A percentile compares a stretch with the other conserved stretches of the same genome.
These are phyloP conservation scores for Astraeus odoratus DNA, from an alignment of 768 basidiomycete genomes.

Conservation along the genomic window DNA sequence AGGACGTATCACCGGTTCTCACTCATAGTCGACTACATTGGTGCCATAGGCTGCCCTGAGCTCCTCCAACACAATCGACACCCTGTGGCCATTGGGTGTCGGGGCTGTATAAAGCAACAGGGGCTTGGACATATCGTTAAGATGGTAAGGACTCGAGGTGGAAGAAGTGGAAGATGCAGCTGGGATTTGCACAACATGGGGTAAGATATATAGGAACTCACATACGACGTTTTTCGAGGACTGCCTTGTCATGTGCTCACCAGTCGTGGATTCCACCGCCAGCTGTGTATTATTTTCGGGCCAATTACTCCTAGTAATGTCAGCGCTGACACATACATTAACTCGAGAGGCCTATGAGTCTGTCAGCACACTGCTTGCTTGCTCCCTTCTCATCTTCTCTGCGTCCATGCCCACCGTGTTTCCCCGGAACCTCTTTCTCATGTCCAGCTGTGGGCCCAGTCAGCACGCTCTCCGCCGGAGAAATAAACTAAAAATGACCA, in stretches of 20 bases:
- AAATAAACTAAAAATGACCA: constrained; percentile 18
- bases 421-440: constrained; percentile 78
- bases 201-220: too few relatives aligned
- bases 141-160: not conserved
- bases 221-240: not conserved
- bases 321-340: too few relatives aligned
- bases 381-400: constrained; percentile 7
- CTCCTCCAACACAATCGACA: constrained; percentile 55
- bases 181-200: too few relatives aligned
- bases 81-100: constrained; percentile 56
- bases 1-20: constrained; percentile 3
- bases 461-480: not conserved
- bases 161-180: not conserved
- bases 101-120: constrained; percentile 29
- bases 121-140: constrained; percentile 16
- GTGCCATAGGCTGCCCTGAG: constrained; percentile 46
- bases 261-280: too few relatives aligned
- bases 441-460: constrained; percentile 52
- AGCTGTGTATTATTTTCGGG: too few relatives aligned
- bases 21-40: constrained; percentile 44
- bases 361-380: constrained; percentile 6
- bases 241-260: not conserved
- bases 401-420: constrained; percentile 51
- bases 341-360: not conserved
- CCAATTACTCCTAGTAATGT: too few relatives aligned